Conservation (phyloP, 495 filamentous ascomycete genomes). For the Daldinia vernicosa region DNA sequence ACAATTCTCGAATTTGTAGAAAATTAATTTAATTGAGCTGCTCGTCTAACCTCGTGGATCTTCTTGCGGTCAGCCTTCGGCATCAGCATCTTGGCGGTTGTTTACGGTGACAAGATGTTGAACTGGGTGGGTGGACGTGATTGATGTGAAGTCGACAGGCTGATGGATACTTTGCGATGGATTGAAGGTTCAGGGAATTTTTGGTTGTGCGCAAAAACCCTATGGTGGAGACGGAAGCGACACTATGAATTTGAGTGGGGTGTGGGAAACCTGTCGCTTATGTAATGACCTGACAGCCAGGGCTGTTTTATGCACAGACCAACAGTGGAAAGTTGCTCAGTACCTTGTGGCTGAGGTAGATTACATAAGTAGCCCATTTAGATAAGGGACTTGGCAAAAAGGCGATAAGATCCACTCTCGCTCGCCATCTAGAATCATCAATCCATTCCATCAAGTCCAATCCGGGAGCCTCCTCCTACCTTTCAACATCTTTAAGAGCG, state of each 20-base stretch:
- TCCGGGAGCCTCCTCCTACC: not conserved
- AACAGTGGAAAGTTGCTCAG: not conserved
- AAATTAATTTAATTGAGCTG: conserved; percentile 5
- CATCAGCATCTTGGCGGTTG: conserved; percentile 84
- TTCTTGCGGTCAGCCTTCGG: conserved; percentile 99
- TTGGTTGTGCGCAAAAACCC: conserved; percentile 52
- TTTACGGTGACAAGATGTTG: conserved; percentile 57
- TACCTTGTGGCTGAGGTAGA: not conserved
- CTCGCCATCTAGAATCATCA: not conserved
- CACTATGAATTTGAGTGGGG: conserved; percentile 26
- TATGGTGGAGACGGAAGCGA: conserved; percentile 45
- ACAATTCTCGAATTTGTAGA: conserved; percentile 7
- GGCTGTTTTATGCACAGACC: not conserved
- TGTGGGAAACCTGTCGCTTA: not conserved
- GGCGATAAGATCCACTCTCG: not conserved
- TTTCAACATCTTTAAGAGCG: not conserved
- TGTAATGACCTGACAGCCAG: not conserved
- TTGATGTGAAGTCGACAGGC: conserved; percentile 44
- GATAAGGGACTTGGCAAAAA: not conserved
- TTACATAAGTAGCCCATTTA: not conserved
- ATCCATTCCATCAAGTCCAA: not conserved
- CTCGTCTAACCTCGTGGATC: conserved; percentile 79
- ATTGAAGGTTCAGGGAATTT: conserved; percentile 46
- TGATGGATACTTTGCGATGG: conserved; percentile 43
- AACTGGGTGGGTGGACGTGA: conserved; percentile 41